A percentile compares a stretch with the other conserved stretches of the same genome.
Evolutionary conservation across 2,329 filamentous ascomycete species (phyloP).

Genomic region (Diaporthe eres): DNA sequence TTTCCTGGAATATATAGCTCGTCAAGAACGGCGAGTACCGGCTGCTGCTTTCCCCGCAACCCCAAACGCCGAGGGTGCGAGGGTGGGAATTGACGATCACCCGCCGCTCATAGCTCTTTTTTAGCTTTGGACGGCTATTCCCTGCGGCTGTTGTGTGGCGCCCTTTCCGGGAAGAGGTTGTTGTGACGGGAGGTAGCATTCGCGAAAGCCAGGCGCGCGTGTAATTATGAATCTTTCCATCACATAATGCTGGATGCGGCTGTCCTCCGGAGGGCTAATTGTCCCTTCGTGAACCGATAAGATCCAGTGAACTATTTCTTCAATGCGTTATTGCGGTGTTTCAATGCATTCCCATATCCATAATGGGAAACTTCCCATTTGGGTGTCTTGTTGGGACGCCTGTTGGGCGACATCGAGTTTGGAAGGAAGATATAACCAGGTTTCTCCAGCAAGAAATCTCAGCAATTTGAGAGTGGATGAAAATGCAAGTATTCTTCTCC

Average conservation of each 20-base stretch:
- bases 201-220: not conserved
- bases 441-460: too few species aligned
- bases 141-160: constrained; percentile 13
- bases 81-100: constrained; percentile 11
- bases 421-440: too few species aligned
- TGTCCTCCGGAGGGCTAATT: not conserved
- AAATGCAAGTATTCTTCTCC: too few species aligned
- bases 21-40: not conserved
- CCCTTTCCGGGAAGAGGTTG: not conserved
- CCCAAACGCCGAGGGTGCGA: constrained; percentile 8
- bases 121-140: constrained; percentile 14
- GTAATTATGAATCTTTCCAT: not conserved
- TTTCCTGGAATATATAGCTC: not conserved
- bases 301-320: not conserved
- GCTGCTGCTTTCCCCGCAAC: constrained; percentile 13
- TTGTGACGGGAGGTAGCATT: not conserved
- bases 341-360: too few species aligned
- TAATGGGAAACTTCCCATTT: too few species aligned
- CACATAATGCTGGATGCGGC: not conserved
- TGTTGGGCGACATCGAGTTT: too few species aligned
- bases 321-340: too few species aligned
- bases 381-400: too few species aligned
- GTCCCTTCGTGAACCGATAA: not conserved
- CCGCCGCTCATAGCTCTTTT: not conserved
- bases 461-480: too few species aligned